phyloP scores from a whole-genome alignment of 805 yeast genomes.

The Cyberlindnera veronae region DNA sequence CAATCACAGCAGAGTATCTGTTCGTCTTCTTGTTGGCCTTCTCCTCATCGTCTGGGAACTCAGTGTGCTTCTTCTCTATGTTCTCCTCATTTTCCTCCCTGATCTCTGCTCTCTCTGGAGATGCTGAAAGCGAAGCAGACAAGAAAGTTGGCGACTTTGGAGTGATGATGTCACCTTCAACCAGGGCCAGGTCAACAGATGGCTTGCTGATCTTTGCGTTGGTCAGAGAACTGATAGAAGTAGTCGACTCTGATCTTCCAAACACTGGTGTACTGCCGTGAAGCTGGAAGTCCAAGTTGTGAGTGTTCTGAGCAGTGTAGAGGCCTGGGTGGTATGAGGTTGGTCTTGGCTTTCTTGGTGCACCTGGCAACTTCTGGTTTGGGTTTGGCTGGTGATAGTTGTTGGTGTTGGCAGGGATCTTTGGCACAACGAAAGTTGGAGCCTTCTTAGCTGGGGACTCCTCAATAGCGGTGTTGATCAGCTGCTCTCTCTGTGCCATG shows the following conservation, averaged over 20 bases:
- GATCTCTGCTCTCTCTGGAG: slow-evolving; percentile 6
- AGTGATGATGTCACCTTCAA: slow-evolving; percentile 36
- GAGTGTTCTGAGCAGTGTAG: slow-evolving; percentile 20
- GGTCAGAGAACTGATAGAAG: slow-evolving; percentile 36
- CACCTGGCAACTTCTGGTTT: slow-evolving; percentile 31
- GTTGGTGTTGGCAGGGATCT: slow-evolving; percentile 21
- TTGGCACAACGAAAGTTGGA: slow-evolving; percentile 23
- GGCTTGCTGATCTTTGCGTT: slow-evolving; percentile 32
- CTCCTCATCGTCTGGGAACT: slow-evolving; percentile 10
- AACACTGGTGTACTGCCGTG: slow-evolving; percentile 21
- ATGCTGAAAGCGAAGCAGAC: slow-evolving; percentile 7
- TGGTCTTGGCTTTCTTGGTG: slow-evolving; percentile 69
- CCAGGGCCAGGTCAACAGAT: slow-evolving; percentile 32
- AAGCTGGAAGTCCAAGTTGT: slow-evolving; percentile 9
- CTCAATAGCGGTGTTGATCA: slow-evolving; percentile 20
- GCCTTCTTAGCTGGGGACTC: slow-evolving; percentile 24
- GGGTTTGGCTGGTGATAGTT: slow-evolving; percentile 18
- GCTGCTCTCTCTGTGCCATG: slow-evolving; percentile 10
- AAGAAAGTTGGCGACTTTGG: slow-evolving; percentile 27
- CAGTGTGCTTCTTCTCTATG: slow-evolving; percentile 2
- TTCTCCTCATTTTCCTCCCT: background rate
- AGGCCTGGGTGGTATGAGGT: slow-evolving; percentile 79
- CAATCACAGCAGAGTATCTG: slow-evolving; percentile 29
- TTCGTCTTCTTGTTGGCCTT: slow-evolving; percentile 22
- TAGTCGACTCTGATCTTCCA: slow-evolving; percentile 38